Conservation (phyloP, 805 yeast genomes). For the Millerozyma miso region DNA sequence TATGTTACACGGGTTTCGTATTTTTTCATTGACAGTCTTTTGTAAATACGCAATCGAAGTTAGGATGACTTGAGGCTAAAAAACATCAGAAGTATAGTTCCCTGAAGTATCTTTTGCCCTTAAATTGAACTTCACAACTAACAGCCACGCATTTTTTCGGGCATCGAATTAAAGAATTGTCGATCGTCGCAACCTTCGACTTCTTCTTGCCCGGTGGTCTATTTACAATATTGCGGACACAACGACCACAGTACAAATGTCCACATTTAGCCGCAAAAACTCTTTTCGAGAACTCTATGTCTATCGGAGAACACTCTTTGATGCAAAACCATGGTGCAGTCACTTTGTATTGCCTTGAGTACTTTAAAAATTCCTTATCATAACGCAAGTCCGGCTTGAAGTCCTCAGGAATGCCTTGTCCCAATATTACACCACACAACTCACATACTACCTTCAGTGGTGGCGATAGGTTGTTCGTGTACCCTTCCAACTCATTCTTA, state of each 20-base stretch:
- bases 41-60: no score
- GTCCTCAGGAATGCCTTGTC: slow-evolving; percentile 63
- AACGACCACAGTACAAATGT: slow-evolving; percentile 82
- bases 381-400: slow-evolving; percentile 34
- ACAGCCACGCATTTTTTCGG: slow-evolving; percentile 57
- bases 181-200: slow-evolving; percentile 18
- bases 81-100: slow-evolving; percentile 45
- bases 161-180: slow-evolving; percentile 41
- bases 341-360: slow-evolving; percentile 24
- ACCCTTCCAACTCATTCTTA: slow-evolving; percentile 19
- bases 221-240: slow-evolving; percentile 63
- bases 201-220: slow-evolving; percentile 24
- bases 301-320: slow-evolving; percentile 46
- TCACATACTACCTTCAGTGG: slow-evolving; percentile 39
- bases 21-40: no score
- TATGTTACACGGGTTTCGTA: no score
- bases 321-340: slow-evolving; percentile 66
- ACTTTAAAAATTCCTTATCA: slow-evolving; percentile 22
- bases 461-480: slow-evolving; percentile 26
- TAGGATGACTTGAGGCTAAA: no score
- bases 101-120: slow-evolving; percentile 45
- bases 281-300: slow-evolving; percentile 58
- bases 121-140: slow-evolving; percentile 43
- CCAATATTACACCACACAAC: slow-evolving; percentile 69
- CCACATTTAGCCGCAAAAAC: slow-evolving; percentile 72